Evolutionary conservation across 1,139 yeast genomes (phyloP).

Genomic region (Saccharomycopsis phalli): DNA sequence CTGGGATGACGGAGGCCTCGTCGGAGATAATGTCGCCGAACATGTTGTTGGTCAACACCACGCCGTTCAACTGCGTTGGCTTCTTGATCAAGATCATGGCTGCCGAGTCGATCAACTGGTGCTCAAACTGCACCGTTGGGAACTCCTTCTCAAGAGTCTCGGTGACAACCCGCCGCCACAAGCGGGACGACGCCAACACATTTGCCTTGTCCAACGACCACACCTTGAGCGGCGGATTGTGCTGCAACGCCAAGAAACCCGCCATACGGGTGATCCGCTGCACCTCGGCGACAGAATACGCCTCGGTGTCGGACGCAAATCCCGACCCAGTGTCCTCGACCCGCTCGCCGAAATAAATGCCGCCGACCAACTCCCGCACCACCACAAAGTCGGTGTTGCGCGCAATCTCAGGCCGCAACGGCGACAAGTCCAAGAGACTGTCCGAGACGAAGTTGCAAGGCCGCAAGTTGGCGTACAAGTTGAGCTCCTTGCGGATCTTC

Average conservation of each 20-base stretch:
- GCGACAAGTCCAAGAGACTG: constrained; percentile 73
- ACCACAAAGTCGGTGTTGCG: constrained; percentile 86
- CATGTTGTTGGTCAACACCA: constrained; percentile 89
- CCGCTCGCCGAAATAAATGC: constrained; percentile 94
- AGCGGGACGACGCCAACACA: constrained; percentile 88
- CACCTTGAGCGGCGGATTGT: constrained; percentile 83
- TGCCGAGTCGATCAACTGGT: constrained; percentile 95
- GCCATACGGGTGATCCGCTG: constrained; percentile 97
- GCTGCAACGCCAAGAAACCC: constrained; percentile 90
- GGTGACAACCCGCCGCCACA: constrained; percentile 92
- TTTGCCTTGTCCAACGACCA: constrained; percentile 98
- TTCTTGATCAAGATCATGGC: constrained; percentile 93
- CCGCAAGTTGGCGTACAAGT: constrained; percentile 88
- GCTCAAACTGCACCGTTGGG: constrained; percentile 74
- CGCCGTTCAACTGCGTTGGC: constrained; percentile 86
- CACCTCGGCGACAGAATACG: constrained; percentile 83
- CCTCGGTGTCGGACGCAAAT: constrained; percentile 89
- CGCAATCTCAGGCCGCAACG: constrained; percentile 75
- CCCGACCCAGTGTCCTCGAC: constrained; percentile 74
- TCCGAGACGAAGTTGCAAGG: constrained; percentile 96
- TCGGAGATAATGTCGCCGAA: constrained; percentile 97
- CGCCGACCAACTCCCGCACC: constrained; percentile 95
- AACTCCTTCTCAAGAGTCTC: constrained; percentile 77
- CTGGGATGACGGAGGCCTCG: constrained; percentile 96
- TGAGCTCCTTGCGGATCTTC: constrained; percentile 87